These are phyloP conservation scores for Aspergillus bertholletiae DNA, from an alignment of 495 filamentous ascomycete species.

Conservation along the genomic window DNA sequence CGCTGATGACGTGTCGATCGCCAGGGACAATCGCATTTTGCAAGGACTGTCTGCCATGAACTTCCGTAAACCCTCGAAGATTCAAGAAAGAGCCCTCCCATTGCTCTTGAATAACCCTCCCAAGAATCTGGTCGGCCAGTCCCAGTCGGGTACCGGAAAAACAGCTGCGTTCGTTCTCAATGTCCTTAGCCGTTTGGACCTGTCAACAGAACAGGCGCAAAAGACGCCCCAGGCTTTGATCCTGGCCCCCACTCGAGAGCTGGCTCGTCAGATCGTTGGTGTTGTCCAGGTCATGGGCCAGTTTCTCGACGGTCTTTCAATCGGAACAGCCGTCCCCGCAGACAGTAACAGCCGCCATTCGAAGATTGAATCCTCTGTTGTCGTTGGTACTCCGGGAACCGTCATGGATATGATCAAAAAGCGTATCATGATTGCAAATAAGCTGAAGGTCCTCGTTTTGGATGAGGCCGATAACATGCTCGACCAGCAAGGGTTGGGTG, in stretches of 20 bases:
- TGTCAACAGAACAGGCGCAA: slow-evolving; percentile 46
- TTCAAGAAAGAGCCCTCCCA: slow-evolving; percentile 90
- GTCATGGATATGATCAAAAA: slow-evolving; percentile 80
- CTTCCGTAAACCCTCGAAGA: slow-evolving; percentile 94
- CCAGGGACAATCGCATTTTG: slow-evolving; percentile 49
- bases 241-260: slow-evolving; percentile 88
- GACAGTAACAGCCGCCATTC: slow-evolving; percentile 58
- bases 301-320: slow-evolving; percentile 67
- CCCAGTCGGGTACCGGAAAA: slow-evolving; percentile 97
- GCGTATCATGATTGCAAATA: slow-evolving; percentile 58
- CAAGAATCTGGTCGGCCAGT: slow-evolving; percentile 91
- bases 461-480: slow-evolving; percentile 98
- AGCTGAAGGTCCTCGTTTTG: slow-evolving; percentile 75
- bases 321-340: slow-evolving; percentile 77
- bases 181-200: slow-evolving; percentile 79
- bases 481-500: slow-evolving; percentile 89
- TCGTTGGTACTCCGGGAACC: slow-evolving; percentile 94
- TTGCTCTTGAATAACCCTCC: slow-evolving; percentile 80
- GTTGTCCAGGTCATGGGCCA: slow-evolving; percentile 79
- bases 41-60: slow-evolving; percentile 72
- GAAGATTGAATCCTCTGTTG: slow-evolving; percentile 64
- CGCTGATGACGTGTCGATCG: slow-evolving; percentile 4
- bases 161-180: slow-evolving; percentile 95
- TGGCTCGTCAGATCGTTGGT: slow-evolving; percentile 89
- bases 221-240: slow-evolving; percentile 78